Evolutionary conservation across 2,329 filamentous ascomycete species (phyloP).

Genomic region (Arthrobotrys entomopaga): DNA sequence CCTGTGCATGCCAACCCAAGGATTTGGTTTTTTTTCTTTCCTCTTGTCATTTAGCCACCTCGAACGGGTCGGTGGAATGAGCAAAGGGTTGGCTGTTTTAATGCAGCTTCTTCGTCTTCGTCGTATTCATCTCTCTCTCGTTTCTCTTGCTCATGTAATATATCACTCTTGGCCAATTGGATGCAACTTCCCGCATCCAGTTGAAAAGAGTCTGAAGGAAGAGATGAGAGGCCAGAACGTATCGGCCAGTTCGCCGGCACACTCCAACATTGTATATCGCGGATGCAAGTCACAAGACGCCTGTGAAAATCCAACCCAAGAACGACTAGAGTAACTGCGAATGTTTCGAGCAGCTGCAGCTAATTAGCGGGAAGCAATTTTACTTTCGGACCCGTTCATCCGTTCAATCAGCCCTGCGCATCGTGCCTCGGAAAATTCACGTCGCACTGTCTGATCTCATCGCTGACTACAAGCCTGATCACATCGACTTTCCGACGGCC

Average conservation of each 20-base stretch:
- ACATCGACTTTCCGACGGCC: conserved; percentile 28
- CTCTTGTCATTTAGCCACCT: conserved; percentile 42
- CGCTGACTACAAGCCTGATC: conserved; percentile 40
- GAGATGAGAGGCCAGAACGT: conserved; percentile 22
- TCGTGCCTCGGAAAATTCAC: conserved; percentile 24
- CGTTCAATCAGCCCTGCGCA: conserved; percentile 45
- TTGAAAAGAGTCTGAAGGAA: conserved; percentile 19
- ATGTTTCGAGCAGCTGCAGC: conserved; percentile 12
- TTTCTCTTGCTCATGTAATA: neutral
- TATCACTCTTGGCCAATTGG: conserved; percentile 13
- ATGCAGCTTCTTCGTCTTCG: neutral
- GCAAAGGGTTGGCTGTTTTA: conserved; percentile 3
- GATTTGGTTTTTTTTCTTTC: conserved; percentile 38
- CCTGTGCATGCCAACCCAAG: conserved; percentile 44
- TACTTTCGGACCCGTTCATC: conserved; percentile 1
- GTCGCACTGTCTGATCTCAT: conserved; percentile 40
- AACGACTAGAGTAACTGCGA: conserved; percentile 10
- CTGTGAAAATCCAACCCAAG: conserved; percentile 27
- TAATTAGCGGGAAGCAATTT: conserved; percentile 17
- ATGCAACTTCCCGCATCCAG: conserved; percentile 36
- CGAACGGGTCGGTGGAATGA: conserved; percentile 27
- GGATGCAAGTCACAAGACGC: conserved; percentile 47
- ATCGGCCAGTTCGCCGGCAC: conserved; percentile 19
- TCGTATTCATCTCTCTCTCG: neutral
- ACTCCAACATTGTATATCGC: conserved; percentile 30